A percentile compares a stretch with the other conserved stretches of the same genome.
Evolutionary conservation across 2,329 filamentous ascomycete species (phyloP).

Genomic region (Exserohilum turcica): DNA sequence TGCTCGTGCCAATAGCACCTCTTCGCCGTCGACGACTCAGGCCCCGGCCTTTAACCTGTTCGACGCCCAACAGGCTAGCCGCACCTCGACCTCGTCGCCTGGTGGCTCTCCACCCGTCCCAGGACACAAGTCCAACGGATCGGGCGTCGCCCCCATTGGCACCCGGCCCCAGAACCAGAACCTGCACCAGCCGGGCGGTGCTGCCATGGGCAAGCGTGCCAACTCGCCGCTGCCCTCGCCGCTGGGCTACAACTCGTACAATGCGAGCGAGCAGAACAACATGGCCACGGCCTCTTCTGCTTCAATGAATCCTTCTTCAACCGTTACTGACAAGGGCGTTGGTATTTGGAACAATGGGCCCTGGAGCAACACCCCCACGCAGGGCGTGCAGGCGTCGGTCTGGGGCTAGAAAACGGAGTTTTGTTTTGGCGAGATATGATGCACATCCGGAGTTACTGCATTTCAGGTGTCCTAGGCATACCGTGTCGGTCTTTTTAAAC

Average conservation of each 20-base stretch:
- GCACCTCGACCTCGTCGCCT: slow-evolving; percentile 85
- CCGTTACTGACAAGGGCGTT: slow-evolving; percentile 51
- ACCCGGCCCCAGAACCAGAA: slow-evolving; percentile 73
- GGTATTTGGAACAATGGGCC: slow-evolving; percentile 77
- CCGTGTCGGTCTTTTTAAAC: slow-evolving; percentile 46
- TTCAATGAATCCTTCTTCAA: slow-evolving; percentile 62
- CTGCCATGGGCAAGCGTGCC: slow-evolving; percentile 75
- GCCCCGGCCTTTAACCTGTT: slow-evolving; percentile 55
- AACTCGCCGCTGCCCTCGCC: slow-evolving; percentile 94
- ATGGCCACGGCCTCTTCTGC: slow-evolving; percentile 58
- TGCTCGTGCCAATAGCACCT: slow-evolving; percentile 80
- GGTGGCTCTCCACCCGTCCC: slow-evolving; percentile 77
- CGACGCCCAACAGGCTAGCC: slow-evolving; percentile 68
- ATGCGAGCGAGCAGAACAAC: slow-evolving; percentile 59
- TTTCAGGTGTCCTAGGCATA: slow-evolving; percentile 51
- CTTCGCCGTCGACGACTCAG: slow-evolving; percentile 76
- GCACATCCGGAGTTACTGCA: slow-evolving; percentile 52
- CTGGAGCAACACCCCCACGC: slow-evolving; percentile 72
- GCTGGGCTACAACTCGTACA: slow-evolving; percentile 68
- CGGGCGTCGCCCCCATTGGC: slow-evolving; percentile 86
- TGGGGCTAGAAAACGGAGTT: slow-evolving; percentile 71
- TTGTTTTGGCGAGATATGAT: slow-evolving; percentile 45
- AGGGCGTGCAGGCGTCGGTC: slow-evolving; percentile 88
- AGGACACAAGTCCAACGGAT: slow-evolving; percentile 63
- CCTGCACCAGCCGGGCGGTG: slow-evolving; percentile 62